Evolutionary conservation across 208 protist species (phyloP).

Genomic region (Wallacemonas sp.): DNA sequence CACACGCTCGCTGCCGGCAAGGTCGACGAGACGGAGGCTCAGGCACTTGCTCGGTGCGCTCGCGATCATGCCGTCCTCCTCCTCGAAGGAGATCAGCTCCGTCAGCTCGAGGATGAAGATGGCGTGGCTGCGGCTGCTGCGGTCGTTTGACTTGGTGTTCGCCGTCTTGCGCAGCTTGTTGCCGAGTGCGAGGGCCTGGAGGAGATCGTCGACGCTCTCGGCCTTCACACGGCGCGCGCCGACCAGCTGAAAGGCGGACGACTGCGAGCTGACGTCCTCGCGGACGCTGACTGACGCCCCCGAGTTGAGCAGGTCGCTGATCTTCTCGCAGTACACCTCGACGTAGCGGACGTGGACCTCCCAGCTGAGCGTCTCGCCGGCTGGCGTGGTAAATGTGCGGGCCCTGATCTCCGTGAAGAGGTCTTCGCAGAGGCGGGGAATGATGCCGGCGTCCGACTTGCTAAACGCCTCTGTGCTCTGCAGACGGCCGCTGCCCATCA

Average conservation of each 20-base stretch:
- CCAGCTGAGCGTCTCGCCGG: conserved; percentile 66
- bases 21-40: conserved; percentile 80
- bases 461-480: conserved; percentile 13
- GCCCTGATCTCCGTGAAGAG: conserved; percentile 66
- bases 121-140: conserved; percentile 85
- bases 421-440: conserved; percentile 82
- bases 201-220: conserved; percentile 51
- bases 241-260: conserved; percentile 60
- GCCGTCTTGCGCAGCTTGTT: conserved; percentile 74
- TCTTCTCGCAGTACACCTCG: conserved; percentile 91
- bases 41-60: conserved; percentile 69
- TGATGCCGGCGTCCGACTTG: conserved; percentile 59
- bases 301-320: conserved; percentile 84
- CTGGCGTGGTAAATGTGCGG: conserved; percentile 39
- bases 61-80: conserved; percentile 55
- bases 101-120: conserved; percentile 84
- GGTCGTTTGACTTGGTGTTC: conserved; percentile 77
- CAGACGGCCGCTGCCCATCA: conserved; percentile 64
- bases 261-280: conserved; percentile 66
- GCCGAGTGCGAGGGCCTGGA: conserved; percentile 62
- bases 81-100: conserved; percentile 61
- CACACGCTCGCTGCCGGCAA: conserved; percentile 88
- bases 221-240: conserved; percentile 56
- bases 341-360: conserved; percentile 85
- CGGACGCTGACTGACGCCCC: conserved; percentile 53